phyloP scores from a whole-genome alignment of 495 filamentous ascomycete genomes.

The Hyaloscypha hepaticicola region DNA sequence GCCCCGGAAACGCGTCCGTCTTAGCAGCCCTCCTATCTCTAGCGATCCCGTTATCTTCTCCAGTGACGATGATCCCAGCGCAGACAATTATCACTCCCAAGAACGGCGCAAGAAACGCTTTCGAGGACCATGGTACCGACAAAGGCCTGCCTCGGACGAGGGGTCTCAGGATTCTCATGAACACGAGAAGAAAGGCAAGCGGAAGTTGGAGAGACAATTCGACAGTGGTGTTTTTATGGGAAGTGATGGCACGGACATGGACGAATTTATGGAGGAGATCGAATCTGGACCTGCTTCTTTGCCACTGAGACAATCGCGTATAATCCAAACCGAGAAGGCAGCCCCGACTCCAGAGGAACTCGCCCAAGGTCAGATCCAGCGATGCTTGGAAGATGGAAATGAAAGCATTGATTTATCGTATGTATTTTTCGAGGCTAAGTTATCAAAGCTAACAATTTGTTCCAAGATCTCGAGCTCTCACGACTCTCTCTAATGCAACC shows the following conservation, averaged over 20 bases:
- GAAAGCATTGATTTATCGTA: constrained; percentile 68
- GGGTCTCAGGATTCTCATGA: constrained; percentile 38
- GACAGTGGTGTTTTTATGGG: constrained; percentile 86
- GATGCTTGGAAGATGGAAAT: constrained; percentile 58
- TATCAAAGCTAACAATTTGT: neutral
- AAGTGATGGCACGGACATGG: constrained; percentile 53
- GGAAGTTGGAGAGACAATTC: constrained; percentile 60
- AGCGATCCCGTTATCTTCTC: constrained; percentile 78
- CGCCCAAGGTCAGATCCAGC: constrained; percentile 43
- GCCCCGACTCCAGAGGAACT: constrained; percentile 32
- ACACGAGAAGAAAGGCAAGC: constrained; percentile 44
- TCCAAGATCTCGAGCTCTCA: constrained; percentile 37
- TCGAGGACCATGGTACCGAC: constrained; percentile 70
- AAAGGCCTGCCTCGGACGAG: constrained; percentile 46
- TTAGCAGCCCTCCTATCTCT: constrained; percentile 44
- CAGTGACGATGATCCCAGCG: constrained; percentile 69
- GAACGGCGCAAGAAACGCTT: constrained; percentile 60
- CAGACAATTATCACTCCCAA: constrained; percentile 64
- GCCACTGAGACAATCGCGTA: constrained; percentile 29
- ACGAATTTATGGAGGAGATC: constrained; percentile 27
- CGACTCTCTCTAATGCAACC: constrained; percentile 42
- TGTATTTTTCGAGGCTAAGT: constrained; percentile 31
- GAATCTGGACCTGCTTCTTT: constrained; percentile 1
- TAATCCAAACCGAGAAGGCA: constrained; percentile 23
- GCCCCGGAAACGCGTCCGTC: constrained; percentile 44